Conservation (phyloP, 1,284 basidiomycete genomes). For the Psilocybe mexicana region DNA sequence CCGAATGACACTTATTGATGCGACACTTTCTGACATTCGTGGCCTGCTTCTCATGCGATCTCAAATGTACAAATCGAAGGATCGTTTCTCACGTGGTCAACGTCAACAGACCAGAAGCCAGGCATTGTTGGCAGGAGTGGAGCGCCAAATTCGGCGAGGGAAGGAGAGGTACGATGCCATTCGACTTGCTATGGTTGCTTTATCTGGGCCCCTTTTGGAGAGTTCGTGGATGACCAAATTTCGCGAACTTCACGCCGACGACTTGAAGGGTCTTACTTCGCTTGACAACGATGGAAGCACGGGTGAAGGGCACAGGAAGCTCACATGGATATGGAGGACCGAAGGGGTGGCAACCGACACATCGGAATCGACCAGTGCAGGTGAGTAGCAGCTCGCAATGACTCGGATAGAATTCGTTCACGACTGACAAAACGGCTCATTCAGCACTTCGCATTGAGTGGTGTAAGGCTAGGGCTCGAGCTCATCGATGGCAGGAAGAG, state of each 20-base stretch:
- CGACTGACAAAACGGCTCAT: no score
- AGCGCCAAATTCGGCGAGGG: constrained; percentile 11
- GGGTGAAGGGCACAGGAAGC: constrained; percentile 17
- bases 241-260: constrained; percentile 9
- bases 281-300: constrained; percentile 13
- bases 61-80: constrained; percentile 28
- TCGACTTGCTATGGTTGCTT: constrained; percentile 16
- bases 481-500: no score
- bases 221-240: constrained; percentile 16
- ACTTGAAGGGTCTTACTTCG: constrained; percentile 15
- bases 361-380: no score
- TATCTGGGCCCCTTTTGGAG: constrained; percentile 10
- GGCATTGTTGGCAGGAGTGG: no score
- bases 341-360: no score
- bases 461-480: no score
- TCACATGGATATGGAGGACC: constrained; percentile 23
- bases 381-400: no score
- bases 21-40: constrained; percentile 27
- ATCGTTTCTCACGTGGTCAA: constrained; percentile 28
- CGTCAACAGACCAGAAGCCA: constrained; percentile 24
- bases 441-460: no score
- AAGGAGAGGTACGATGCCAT: constrained; percentile 5
- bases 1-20: constrained; percentile 29
- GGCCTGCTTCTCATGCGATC: constrained; percentile 25
- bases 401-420: no score